Conservation (phyloP, 2,329 filamentous ascomycete species). For the Fusarium sp. region DNA sequence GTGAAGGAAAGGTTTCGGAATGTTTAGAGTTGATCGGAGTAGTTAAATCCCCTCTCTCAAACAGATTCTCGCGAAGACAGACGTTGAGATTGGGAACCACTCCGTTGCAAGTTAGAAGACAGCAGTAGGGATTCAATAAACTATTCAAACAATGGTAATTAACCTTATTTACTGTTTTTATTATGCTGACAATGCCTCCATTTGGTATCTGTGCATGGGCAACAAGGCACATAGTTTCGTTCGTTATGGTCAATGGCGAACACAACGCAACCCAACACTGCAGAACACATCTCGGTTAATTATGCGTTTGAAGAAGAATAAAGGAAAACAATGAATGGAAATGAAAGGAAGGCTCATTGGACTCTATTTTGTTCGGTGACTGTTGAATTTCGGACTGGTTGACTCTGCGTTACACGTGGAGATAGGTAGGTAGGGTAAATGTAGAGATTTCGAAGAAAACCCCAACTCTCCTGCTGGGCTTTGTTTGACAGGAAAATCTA, state of each 20-base stretch:
- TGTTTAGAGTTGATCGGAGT: neutral
- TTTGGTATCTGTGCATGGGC: neutral
- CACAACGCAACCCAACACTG: neutral
- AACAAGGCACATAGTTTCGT: neutral
- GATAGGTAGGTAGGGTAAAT: neutral
- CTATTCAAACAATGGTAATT: neutral
- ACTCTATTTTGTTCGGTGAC: neutral
- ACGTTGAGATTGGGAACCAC: neutral
- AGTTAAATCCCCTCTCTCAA: neutral
- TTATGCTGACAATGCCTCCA: neutral
- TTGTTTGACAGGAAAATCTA: neutral
- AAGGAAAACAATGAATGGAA: neutral
- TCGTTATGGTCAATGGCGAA: neutral
- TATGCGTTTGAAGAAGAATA: neutral
- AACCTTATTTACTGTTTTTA: neutral
- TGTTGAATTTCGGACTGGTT: neutral
- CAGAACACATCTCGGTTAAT: neutral
- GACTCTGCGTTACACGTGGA: neutral
- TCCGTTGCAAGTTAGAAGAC: neutral
- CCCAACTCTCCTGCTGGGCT: neutral
- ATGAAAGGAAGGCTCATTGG: neutral
- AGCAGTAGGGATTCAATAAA: neutral
- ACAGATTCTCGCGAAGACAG: neutral
- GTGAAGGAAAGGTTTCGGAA: too few species aligned
- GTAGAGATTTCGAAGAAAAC: neutral